phyloP scores from a whole-genome alignment of 495 filamentous ascomycete genomes.

The Penicillium crystallinum region DNA sequence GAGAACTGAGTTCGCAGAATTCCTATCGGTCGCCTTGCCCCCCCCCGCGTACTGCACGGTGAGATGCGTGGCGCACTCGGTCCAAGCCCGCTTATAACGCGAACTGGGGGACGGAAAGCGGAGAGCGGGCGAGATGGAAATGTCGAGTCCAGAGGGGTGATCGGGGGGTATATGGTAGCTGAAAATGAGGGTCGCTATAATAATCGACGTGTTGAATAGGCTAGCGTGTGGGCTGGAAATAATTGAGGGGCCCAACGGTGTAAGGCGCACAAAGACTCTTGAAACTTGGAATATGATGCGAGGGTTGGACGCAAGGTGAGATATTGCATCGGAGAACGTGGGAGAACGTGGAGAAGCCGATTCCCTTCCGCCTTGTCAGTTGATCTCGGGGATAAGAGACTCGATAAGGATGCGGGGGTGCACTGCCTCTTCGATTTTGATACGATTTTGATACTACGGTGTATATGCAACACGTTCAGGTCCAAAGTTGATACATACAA shows the following conservation, averaged over 20 bases:
- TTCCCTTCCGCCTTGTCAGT: neutral
- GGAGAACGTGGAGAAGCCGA: neutral
- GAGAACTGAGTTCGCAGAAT: constrained; percentile 9
- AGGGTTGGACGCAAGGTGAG: neutral
- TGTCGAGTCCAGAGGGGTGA: constrained; percentile 10
- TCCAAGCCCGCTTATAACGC: constrained; percentile 1
- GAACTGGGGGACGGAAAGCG: neutral
- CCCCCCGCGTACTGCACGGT: neutral
- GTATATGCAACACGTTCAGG: neutral
- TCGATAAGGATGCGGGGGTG: too few relatives aligned
- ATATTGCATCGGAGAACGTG: neutral
- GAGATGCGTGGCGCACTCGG: constrained; percentile 12
- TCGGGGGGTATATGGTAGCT: constrained; percentile 1
- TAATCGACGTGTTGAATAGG: neutral
- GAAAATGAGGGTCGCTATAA: neutral
- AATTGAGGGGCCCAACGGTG: too few relatives aligned
- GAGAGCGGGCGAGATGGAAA: constrained; percentile 14
- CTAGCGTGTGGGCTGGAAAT: neutral
- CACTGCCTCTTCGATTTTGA: too few relatives aligned
- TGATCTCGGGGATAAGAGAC: neutral
- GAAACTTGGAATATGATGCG: too few relatives aligned
- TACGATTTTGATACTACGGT: too few relatives aligned
- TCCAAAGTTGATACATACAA: neutral
- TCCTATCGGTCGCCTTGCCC: neutral
- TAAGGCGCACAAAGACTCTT: too few relatives aligned